Evolutionary conservation across 1,284 basidiomycete species (phyloP), one percentile per base, ranked within the genome.

Genomic region (Anthracocystis setariae): DNA sequence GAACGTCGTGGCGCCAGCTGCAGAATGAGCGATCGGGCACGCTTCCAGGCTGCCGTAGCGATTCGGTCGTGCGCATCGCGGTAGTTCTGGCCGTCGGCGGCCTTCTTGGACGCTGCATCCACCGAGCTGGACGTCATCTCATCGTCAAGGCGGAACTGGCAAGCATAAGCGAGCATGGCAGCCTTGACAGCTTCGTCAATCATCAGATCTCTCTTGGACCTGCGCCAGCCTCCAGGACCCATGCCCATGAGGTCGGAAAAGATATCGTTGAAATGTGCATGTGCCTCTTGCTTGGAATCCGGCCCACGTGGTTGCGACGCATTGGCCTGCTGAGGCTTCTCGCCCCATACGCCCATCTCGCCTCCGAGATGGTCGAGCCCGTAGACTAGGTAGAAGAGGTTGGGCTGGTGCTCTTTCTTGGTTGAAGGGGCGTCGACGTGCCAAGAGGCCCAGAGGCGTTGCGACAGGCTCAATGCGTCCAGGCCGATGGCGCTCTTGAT

Each of bases 181-280:
- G 71, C 71, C 35, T 73, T 73, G 44, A 73, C 71, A 12, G 71
- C 71, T 39, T 73, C 71, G 43, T 73, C 71, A 21, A 73, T 66
- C 61, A 66, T 63, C 13, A 66, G 39, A 27, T 73, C 71, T 12
- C 70, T 44, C 44, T 68, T 62, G 5, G 70, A 73, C 29, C 61
- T 43, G 9, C 57, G 49, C 70, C 70, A 73, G 25, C 70, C 70
- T 25, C 64, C 70, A 1, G 65, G 61, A 15, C 53, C 60, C 57
- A 64, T 64, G 15, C 70, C 70, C n/a, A 59, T 27, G 2, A 73
- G 18, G 39, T 66, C 64, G 12, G 43, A 46, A 15, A 68, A 39
- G 33, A 59, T 58, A 33, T 68, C 42, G 42, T 59, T 44, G 49
- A 73, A 66, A 13, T 53, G 58, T 4, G 50, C 48, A n/a, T 57